Conservation (phyloP, 2,329 filamentous ascomycete genomes). For the Tolypocladium endophyticum region DNA sequence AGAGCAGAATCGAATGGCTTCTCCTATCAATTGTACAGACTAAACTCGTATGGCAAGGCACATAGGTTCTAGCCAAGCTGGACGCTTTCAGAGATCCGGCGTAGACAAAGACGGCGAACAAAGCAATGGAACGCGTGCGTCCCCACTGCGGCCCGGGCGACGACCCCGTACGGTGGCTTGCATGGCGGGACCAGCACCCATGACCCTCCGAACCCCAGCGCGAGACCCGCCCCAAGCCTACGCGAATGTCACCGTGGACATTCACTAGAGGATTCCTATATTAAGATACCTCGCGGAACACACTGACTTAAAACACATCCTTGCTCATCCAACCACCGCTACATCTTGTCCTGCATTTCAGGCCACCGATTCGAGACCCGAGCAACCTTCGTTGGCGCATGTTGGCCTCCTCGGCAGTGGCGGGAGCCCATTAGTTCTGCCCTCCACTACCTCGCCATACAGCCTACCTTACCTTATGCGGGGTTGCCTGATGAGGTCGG, state of each 20-base stretch:
- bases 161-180: not conserved
- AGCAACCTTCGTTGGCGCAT: not conserved
- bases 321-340: not conserved
- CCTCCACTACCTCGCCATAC: not conserved
- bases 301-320: not conserved
- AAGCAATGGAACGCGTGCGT: not conserved
- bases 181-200: not conserved
- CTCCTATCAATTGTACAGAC: no score
- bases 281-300: no score
- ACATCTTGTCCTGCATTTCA: no score
- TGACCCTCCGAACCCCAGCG: not conserved
- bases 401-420: not conserved
- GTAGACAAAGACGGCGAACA: no score
- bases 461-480: not conserved
- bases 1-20: no score
- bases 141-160: not conserved
- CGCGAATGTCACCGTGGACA: not conserved
- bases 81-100: no score
- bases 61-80: no score
- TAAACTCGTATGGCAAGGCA: not conserved
- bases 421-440: not conserved
- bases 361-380: not conserved
- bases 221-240: not conserved
- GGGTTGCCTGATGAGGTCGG: not conserved
- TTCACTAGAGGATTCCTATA: no score